These are phyloP conservation scores for Thermomucor indicae-seudaticae DNA, from an alignment of 371 early-diverging fungal species.

Conservation along the genomic window DNA sequence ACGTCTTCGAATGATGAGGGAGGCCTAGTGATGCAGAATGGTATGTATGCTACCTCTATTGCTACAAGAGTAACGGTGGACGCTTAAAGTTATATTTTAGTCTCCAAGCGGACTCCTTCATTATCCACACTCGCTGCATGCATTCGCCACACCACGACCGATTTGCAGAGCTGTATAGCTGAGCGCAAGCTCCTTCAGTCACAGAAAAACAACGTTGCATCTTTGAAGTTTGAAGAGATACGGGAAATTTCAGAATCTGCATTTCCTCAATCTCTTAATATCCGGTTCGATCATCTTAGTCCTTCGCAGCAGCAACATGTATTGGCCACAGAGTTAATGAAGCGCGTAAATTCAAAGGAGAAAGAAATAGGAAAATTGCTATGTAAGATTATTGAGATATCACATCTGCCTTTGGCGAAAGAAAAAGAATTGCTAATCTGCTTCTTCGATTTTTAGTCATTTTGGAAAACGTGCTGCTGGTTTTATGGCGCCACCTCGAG, in stretches of 20 bases:
- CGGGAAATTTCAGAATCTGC: slow-evolving; percentile 24
- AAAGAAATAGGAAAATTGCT: slow-evolving; percentile 21
- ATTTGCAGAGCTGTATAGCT: slow-evolving; percentile 9
- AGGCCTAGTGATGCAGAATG: neutral
- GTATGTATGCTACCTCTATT: neutral
- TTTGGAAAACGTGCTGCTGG: slow-evolving; percentile 19
- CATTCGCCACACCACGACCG: slow-evolving; percentile 14
- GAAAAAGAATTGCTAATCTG: neutral
- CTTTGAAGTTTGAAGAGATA: slow-evolving; percentile 30
- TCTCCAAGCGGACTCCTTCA: slow-evolving; percentile 19
- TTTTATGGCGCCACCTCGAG: slow-evolving; percentile 35
- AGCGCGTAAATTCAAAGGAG: slow-evolving; percentile 11
- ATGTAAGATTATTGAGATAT: slow-evolving; percentile 6
- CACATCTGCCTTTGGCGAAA: neutral
- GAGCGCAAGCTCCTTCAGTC: slow-evolving; percentile 15
- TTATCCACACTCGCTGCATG: slow-evolving; percentile 22
- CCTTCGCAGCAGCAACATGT: slow-evolving; percentile 30
- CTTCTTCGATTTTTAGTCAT: slow-evolving; percentile 6
- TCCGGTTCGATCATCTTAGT: slow-evolving; percentile 25
- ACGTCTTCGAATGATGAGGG: neutral
- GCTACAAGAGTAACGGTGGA: neutral
- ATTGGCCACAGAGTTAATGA: slow-evolving; percentile 15
- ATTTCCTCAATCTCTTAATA: slow-evolving; percentile 19
- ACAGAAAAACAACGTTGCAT: slow-evolving; percentile 20
- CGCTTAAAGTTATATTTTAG: slow-evolving; percentile 4